Base-by-base conservation (phyloP, 495 filamentous ascomycete species). In the Pseudomonodictys pantanalensis region DNA sequence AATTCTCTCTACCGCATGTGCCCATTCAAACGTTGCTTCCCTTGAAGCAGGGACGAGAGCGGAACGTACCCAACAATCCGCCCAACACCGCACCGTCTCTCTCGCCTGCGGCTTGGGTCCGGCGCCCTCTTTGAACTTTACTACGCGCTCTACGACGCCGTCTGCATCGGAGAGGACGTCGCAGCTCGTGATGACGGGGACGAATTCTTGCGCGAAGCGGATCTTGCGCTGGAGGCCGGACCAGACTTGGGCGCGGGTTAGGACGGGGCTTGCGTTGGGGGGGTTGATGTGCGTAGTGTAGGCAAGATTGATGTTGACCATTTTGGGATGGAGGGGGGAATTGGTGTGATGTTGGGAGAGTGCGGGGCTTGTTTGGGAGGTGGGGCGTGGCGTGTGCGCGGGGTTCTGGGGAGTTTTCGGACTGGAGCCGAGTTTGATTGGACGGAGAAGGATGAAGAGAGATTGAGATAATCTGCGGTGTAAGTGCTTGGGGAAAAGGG, bases 231-330 rank as follows among this genome's bases (percentile, higher is more conserved):
- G 72, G 10, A 84, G 70, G 10, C 73, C 81, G 6, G 66, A 64
- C 81, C 81, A 84, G 26, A 83, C 57, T 66, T 84, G 77, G 11
- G 69, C 57, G 18, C 56, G 26, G 3, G 71, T 76, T 51, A 84
- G 70, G n/a, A 70, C 47, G 1, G 77, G 76, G 33, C 69, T 65
- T 15, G 60, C 67, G 23, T 68, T 69, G 1, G 73, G 45, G 22
- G 79, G 76, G 69, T 84, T 84, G 69, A 84, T 75, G n/a, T 72
- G 71, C 20, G 71, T 64, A 8, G 81, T 82, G 65, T 75, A 80
- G 53, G 79, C 78, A 63, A 77, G 52, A 60, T 78, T 72, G 63
- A 80, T 73, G 33, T 64, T 64, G 10, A 64, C 69, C 71, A 73
- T 73, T 59, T 58, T 61, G 18, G 46, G 11, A 15, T 5, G 20